Conservation (phyloP, 441 rosid species). For the Raphanus hybrid region DNA sequence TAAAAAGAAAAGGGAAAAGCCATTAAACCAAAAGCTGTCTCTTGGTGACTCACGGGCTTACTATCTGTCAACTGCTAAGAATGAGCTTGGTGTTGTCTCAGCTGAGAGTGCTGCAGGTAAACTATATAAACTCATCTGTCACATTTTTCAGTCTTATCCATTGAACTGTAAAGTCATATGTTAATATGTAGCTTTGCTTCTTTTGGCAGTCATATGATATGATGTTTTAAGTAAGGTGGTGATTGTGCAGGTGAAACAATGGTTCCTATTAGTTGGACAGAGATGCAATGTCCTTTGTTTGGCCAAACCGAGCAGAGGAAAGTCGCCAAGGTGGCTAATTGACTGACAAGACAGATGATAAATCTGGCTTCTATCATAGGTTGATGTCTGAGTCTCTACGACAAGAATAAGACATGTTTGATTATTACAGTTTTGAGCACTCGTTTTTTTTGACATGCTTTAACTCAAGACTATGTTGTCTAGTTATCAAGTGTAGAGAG, state of each 20-base stretch:
- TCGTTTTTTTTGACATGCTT: not conserved
- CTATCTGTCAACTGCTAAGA: constrained; percentile 89
- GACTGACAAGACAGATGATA: constrained; percentile 1
- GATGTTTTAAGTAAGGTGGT: not conserved
- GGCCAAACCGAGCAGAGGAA: constrained; percentile 87
- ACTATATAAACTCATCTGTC: not conserved
- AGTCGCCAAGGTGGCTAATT: constrained; percentile 74
- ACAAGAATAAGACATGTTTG: not conserved
- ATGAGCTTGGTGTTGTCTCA: constrained; percentile 78
- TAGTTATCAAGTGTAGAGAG: constrained; percentile 20
- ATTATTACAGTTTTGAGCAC: constrained; percentile 22
- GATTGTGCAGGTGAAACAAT: constrained; percentile 69
- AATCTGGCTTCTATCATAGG: not conserved
- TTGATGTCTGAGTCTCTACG: constrained; percentile 12
- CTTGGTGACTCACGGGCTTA: constrained; percentile 96
- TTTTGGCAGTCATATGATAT: not conserved
- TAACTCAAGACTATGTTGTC: not conserved
- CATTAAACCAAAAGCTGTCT: no score
- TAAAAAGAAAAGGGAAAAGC: no score
- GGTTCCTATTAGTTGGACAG: constrained; percentile 95
- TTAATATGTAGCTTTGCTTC: not conserved
- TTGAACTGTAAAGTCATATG: not conserved
- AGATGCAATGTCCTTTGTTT: constrained; percentile 91
- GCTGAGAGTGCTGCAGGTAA: constrained; percentile 87
- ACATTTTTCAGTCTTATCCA: not conserved